Conservation (phyloP, 2,329 filamentous ascomycete genomes). For the Fusarium tricinctum region DNA sequence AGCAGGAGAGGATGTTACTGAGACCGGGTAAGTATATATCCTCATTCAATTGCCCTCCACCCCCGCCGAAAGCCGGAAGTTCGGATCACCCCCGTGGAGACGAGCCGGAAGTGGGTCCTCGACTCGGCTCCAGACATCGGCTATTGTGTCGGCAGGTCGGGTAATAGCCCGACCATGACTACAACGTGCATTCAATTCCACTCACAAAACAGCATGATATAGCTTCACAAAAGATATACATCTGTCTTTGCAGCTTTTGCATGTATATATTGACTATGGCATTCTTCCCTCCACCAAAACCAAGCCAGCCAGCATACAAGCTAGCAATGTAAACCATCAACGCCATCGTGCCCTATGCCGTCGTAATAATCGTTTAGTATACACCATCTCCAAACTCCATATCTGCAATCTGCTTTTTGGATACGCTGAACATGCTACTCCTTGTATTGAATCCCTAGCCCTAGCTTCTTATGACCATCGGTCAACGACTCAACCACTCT, state of each 20-base stretch:
- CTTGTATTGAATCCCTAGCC: slow-evolving; percentile 67
- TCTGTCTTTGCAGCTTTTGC: slow-evolving; percentile 2
- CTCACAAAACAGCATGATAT: background rate
- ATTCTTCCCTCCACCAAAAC: background rate
- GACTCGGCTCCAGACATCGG: slow-evolving; percentile 46
- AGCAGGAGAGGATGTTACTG: slow-evolving; percentile 10
- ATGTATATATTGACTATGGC: slow-evolving; percentile 8
- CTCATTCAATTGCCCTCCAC: slow-evolving; percentile 26
- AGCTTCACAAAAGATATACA: background rate
- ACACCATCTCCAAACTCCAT: slow-evolving; percentile 31
- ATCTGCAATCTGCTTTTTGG: slow-evolving; percentile 18
- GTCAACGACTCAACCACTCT: slow-evolving; percentile 58
- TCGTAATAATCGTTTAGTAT: slow-evolving; percentile 29
- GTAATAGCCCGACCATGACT: slow-evolving; percentile 24
- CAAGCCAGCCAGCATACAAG: slow-evolving; percentile 2
- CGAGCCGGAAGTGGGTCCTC: slow-evolving; percentile 37
- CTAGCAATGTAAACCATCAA: slow-evolving; percentile 4
- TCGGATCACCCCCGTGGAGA: slow-evolving; percentile 25
- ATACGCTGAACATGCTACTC: slow-evolving; percentile 28
- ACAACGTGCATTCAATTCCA: background rate
- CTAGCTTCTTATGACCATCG: slow-evolving; percentile 59
- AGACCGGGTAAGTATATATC: slow-evolving; percentile 46
- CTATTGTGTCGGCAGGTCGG: slow-evolving; percentile 37
- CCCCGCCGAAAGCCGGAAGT: slow-evolving; percentile 37
- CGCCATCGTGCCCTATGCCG: slow-evolving; percentile 33